phyloP scores from a whole-genome alignment of 164 flowering plant genomes.

The Dillenia turbinata region DNA sequence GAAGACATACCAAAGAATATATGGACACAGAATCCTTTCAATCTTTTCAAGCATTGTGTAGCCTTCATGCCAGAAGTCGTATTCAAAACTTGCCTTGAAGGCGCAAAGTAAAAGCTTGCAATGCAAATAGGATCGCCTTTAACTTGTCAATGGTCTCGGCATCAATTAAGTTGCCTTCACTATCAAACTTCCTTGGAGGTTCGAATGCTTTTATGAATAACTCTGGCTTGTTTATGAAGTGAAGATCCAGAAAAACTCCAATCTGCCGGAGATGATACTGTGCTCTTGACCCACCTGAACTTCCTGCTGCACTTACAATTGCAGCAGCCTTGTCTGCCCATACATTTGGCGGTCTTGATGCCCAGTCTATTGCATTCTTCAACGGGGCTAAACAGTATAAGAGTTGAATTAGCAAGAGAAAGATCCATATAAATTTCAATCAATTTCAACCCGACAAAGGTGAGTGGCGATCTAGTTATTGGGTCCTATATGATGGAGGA shows the following conservation, averaged over 20 bases:
- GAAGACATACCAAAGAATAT: no score
- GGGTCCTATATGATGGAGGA: no score
- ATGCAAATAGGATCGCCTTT: constrained; percentile 45
- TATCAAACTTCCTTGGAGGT: constrained; percentile 66
- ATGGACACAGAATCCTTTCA: no score
- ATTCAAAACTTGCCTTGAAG: constrained; percentile 28
- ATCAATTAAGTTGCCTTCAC: constrained; percentile 63
- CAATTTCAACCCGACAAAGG: no score
- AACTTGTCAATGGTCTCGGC: constrained; percentile 33
- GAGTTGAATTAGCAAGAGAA: no score
- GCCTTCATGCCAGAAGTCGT: no score
- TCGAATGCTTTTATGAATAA: constrained; percentile 47
- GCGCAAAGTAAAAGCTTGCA: constrained; percentile 52
- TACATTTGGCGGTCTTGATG: constrained; percentile 79
- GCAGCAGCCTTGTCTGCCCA: constrained; percentile 94
- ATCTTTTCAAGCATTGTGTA: no score
- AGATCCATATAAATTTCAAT: no score
- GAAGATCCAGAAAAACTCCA: constrained; percentile 79
- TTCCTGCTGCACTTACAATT: constrained; percentile 62
- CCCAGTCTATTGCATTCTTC: constrained; percentile 96
- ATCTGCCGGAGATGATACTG: constrained; percentile 87
- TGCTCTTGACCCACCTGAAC: constrained; percentile 54
- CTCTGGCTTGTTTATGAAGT: constrained; percentile 86
- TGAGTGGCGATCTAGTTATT: no score
- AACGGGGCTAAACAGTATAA: constrained; percentile 30